Conservation (phyloP, 495 filamentous ascomycete species). For the Neurospora sp. region DNA sequence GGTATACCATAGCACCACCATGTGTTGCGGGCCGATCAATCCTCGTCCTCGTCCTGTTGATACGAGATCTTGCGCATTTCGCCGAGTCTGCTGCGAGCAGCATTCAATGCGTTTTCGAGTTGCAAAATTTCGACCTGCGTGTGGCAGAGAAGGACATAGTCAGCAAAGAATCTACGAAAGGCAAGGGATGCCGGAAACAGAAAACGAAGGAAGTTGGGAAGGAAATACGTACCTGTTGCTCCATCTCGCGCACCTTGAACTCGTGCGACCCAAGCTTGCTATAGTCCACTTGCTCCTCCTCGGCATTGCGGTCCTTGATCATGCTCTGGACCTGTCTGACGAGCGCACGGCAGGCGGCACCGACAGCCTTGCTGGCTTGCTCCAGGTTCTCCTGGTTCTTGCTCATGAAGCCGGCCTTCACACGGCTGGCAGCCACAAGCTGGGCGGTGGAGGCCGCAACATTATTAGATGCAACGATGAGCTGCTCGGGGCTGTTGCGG, state of each 20-base stretch:
- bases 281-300: slow-evolving; percentile 85
- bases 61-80: slow-evolving; percentile 99
- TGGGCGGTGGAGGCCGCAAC: slow-evolving; percentile 93
- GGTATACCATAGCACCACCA: neutral
- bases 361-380: slow-evolving; percentile 85
- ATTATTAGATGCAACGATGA: slow-evolving; percentile 95
- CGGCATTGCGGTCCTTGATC: slow-evolving; percentile 73
- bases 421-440: slow-evolving; percentile 86
- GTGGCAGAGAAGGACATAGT: slow-evolving; percentile 3
- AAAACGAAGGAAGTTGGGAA: slow-evolving; percentile 4
- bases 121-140: slow-evolving; percentile 94
- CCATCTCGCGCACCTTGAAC: slow-evolving; percentile 98
- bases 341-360: slow-evolving; percentile 72
- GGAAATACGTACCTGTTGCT: slow-evolving; percentile 76
- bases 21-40: neutral
- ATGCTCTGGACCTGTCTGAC: slow-evolving; percentile 92
- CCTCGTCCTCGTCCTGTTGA: slow-evolving; percentile 71
- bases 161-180: slow-evolving; percentile 4
- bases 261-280: slow-evolving; percentile 77
- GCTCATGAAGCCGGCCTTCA: slow-evolving; percentile 97
- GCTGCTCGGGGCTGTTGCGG: slow-evolving; percentile 87
- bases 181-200: neutral
- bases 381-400: slow-evolving; percentile 89
- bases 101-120: slow-evolving; percentile 77
- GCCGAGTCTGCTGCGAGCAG: slow-evolving; percentile 73